Base-by-base conservation (phyloP, 1,284 basidiomycete species). In the Malassezia sympodialis region DNA sequence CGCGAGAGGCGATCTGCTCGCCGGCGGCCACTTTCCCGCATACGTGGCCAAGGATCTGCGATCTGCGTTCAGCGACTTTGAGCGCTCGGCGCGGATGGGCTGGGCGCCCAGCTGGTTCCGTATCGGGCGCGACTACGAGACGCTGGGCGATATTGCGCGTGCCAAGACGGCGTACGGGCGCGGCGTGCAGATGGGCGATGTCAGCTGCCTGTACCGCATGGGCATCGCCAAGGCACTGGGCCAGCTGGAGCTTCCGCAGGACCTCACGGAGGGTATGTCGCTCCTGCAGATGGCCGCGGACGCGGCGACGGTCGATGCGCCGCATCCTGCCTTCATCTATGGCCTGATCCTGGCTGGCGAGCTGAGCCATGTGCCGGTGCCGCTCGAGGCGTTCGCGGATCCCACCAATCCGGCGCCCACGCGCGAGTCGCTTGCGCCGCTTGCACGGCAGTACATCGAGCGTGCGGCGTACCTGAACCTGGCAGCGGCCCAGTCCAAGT, bases 181-280 rank as follows among this genome's bases (percentile, higher is more conserved):
- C 7, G 90, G 71, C 14, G 88, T 83, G 28, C 82, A 82, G 59
- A 76, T 79, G 15, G 81, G 80, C 17, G 85, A 88, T 47, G 85
- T 85, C 54, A 83, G 83, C 50, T 87, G 83, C 74, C 77, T 84
- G 58, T 90, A 90, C 72, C 59, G 72, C 6, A 59, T 73, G 51
- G 90, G 88, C 1, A 93, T 94, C 84, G 89, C 88, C 0, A 79
- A 89, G 69, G 77, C 96, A 11, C 81, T 91, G 59, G 89, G 88
- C 23, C 90, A 96, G 72, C 83, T 96, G 26, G 81, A 81, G 6
- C 76, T 88, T 2, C 76, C 80, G 0, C 67, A 79, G 10, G 80
- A 82, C 51, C 79, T 80, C 0, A 72, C 79, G 4, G 72, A 76
- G 4, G 90, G 87, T 0, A 69, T 94, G 0, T 80, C 84, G 0